Evolutionary conservation across 1,139 yeast genomes (phyloP).

Genomic region (Tardiomyces blankii): DNA sequence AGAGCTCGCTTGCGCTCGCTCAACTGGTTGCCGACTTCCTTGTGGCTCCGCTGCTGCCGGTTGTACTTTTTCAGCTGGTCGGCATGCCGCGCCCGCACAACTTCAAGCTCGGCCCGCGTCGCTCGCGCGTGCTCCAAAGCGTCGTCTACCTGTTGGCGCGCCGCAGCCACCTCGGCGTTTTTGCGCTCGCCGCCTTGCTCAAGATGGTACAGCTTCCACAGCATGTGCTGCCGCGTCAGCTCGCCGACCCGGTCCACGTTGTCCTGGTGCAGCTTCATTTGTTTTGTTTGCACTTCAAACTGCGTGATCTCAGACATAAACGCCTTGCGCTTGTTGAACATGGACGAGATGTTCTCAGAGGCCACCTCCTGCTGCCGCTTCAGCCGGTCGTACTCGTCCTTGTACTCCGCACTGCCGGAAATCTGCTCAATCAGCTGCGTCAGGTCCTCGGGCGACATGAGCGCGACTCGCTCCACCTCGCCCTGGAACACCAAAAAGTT

Average conservation of each 20-base stretch:
- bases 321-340: constrained; percentile 58
- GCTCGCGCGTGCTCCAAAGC: background rate
- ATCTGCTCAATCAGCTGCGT: constrained; percentile 69
- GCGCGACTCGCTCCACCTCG: constrained; percentile 88
- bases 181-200: constrained; percentile 31
- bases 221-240: constrained; percentile 37
- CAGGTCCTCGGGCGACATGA: constrained; percentile 71
- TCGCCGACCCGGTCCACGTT: constrained; percentile 37
- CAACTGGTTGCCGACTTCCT: constrained; percentile 4
- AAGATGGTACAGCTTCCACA: constrained; percentile 61
- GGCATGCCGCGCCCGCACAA: constrained; percentile 2
- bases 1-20: constrained; percentile 26
- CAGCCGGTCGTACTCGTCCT: constrained; percentile 58
- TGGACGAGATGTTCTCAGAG: constrained; percentile 35
- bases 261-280: constrained; percentile 57
- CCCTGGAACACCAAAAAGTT: constrained; percentile 95
- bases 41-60: constrained; percentile 4
- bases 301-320: constrained; percentile 69
- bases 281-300: constrained; percentile 64
- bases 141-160: background rate
- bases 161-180: background rate
- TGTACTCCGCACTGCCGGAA: constrained; percentile 66
- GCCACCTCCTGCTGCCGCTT: constrained; percentile 46
- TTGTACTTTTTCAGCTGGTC: background rate
- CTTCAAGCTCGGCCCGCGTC: constrained; percentile 1